These are phyloP conservation scores for Kuraishia ogatae DNA, from an alignment of 805 yeast genomes.

Conservation along the genomic window DNA sequence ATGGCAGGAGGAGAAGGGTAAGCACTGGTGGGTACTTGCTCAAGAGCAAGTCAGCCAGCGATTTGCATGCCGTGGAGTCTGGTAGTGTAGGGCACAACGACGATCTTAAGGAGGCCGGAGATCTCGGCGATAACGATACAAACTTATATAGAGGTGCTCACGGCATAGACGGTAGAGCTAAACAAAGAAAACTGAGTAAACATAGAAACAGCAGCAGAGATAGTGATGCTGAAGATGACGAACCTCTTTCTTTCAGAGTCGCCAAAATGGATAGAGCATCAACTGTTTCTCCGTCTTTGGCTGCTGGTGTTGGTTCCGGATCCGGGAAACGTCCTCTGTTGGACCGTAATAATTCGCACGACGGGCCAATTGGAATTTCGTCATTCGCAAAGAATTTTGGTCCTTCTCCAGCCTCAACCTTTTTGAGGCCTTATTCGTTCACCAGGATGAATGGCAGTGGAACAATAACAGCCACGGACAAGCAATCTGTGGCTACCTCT, in stretches of 20 bases:
- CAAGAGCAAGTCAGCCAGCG: background rate
- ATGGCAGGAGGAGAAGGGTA: background rate
- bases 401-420: slow-evolving; percentile 17
- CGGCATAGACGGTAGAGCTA: background rate
- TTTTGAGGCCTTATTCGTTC: slow-evolving; percentile 1
- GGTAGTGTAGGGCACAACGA: too few relatives aligned
- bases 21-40: background rate
- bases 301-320: too few relatives aligned
- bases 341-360: slow-evolving; percentile 10
- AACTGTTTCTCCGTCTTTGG: background rate
- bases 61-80: background rate
- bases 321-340: background rate
- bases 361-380: slow-evolving; percentile 19
- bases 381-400: slow-evolving; percentile 19
- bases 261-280: background rate
- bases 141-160: background rate
- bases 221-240: background rate
- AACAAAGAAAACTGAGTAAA: background rate
- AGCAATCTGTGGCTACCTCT: background rate
- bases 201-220: background rate
- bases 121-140: too few relatives aligned
- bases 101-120: too few relatives aligned
- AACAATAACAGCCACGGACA: background rate
- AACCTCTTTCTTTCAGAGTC: background rate
- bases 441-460: background rate